Percentiles rank a stretch among this genome's conserved stretches.
Evolutionary conservation across 768 basidiomycete genomes (phyloP).

Genomic region (Russula emetica): DNA sequence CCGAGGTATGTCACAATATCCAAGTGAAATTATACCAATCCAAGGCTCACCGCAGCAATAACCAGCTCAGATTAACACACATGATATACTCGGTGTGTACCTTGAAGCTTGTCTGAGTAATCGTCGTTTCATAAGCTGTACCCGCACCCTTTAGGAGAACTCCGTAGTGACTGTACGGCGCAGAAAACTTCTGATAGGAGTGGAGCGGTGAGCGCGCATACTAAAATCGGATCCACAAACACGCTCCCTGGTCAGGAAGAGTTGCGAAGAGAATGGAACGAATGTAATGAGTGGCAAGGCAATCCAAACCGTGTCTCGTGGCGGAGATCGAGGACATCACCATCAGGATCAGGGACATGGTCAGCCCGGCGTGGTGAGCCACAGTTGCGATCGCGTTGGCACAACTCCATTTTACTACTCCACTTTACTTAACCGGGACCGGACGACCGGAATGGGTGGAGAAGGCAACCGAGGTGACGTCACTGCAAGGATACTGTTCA

Average conservation of each 20-base stretch:
- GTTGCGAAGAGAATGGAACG: not conserved
- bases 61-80: not conserved
- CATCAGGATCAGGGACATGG: not conserved
- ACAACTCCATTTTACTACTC: too few relatives aligned
- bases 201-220: not conserved
- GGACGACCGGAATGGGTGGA: constrained; percentile 12
- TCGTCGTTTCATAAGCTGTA: not conserved
- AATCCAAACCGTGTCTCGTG: not conserved
- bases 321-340: not conserved
- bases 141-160: not conserved
- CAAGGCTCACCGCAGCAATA: not conserved
- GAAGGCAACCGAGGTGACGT: constrained; percentile 14
- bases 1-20: not conserved
- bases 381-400: not conserved
- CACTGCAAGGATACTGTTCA: constrained; percentile 6
- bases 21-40: too few relatives aligned
- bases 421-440: not conserved
- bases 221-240: not conserved
- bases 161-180: not conserved
- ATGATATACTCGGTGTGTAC: not conserved
- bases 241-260: not conserved
- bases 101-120: not conserved
- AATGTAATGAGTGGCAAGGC: not conserved
- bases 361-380: not conserved
- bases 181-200: not conserved